Evolutionary conservation across 1,284 basidiomycete genomes (phyloP).

Genomic region (Leccinum ambiguum): DNA sequence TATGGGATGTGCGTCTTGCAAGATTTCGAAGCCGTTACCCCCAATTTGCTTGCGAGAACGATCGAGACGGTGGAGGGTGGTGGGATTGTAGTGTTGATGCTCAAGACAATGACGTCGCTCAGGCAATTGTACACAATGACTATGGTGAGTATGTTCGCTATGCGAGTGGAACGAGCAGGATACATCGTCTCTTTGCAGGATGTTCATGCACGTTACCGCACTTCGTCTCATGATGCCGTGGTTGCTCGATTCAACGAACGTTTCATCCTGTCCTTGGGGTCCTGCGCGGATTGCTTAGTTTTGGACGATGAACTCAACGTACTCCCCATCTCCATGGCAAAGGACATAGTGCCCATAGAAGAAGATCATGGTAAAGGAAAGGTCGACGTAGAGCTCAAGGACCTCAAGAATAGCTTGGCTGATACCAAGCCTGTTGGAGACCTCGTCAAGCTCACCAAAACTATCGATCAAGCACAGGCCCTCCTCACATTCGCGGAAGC

Average conservation of each 20-base stretch:
- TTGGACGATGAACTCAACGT: constrained; percentile 99
- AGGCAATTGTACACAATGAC: constrained; percentile 94
- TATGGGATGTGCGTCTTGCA: too few relatives aligned
- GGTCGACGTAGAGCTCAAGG: constrained; percentile 69
- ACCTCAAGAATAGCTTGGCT: constrained; percentile 78
- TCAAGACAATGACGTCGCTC: constrained; percentile 96
- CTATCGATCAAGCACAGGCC: constrained; percentile 91
- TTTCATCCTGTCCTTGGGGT: constrained; percentile 93
- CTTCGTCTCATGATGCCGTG: constrained; percentile 87
- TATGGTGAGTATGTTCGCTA: constrained; percentile 64
- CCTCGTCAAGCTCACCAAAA: constrained; percentile 90
- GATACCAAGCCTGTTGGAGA: constrained; percentile 90
- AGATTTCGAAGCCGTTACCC: too few relatives aligned
- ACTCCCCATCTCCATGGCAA: constrained; percentile 93
- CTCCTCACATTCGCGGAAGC: constrained; percentile 92
- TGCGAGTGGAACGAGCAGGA: neutral
- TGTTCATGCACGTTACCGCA: constrained; percentile 91
- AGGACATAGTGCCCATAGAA: constrained; percentile 81
- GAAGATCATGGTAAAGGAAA: constrained; percentile 52
- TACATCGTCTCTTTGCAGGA: constrained; percentile 53
- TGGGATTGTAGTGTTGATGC: constrained; percentile 86
- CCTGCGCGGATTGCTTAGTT: constrained; percentile 89
- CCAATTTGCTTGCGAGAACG: constrained; percentile 74
- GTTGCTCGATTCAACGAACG: constrained; percentile 98
- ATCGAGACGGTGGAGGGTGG: constrained; percentile 99